These are phyloP conservation scores for Paramecium sexaurelia DNA, from an alignment of 73 alveolate genomes.

Conservation along the genomic window DNA sequence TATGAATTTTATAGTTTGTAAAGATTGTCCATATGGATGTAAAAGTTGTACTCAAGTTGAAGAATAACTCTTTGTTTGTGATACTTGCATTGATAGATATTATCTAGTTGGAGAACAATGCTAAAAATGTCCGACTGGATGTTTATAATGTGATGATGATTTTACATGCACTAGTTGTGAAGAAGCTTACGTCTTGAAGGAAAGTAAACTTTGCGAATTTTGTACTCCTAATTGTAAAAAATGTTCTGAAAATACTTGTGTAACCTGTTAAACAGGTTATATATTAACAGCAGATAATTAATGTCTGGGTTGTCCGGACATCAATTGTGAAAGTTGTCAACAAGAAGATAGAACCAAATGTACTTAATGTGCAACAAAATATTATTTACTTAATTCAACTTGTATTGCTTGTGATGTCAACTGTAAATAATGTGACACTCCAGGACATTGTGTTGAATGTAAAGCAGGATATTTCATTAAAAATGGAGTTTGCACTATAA, in stretches of 20 bases:
- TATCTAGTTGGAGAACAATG: slow-evolving; percentile 29
- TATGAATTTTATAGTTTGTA: slow-evolving; percentile 9
- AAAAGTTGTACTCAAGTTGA: not conserved
- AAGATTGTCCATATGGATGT: slow-evolving; percentile 53
- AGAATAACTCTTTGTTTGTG: not conserved
- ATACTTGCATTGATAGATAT: slow-evolving; percentile 44
- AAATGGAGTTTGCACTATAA: slow-evolving; percentile 9
- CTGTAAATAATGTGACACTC: slow-evolving; percentile 25
- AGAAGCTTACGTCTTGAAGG: not conserved
- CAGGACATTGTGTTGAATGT: slow-evolving; percentile 32
- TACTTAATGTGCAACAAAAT: not conserved
- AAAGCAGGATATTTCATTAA: not conserved
- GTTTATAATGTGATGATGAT: not conserved
- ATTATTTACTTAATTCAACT: not conserved
- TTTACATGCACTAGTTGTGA: slow-evolving; percentile 29
- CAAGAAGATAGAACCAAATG: not conserved
- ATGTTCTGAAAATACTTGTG: slow-evolving; percentile 18
- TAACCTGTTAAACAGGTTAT: not conserved
- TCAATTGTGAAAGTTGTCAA: slow-evolving; percentile 19
- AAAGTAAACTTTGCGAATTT: not conserved
- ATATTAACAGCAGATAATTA: not conserved
- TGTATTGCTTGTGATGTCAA: slow-evolving; percentile 26
- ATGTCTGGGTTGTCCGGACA: slow-evolving; percentile 60
- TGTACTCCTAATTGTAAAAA: slow-evolving; percentile 33
- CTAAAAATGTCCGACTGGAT: slow-evolving; percentile 38